phyloP scores from a whole-genome alignment of 305 asterid species.

The Fraxinus sp. region DNA sequence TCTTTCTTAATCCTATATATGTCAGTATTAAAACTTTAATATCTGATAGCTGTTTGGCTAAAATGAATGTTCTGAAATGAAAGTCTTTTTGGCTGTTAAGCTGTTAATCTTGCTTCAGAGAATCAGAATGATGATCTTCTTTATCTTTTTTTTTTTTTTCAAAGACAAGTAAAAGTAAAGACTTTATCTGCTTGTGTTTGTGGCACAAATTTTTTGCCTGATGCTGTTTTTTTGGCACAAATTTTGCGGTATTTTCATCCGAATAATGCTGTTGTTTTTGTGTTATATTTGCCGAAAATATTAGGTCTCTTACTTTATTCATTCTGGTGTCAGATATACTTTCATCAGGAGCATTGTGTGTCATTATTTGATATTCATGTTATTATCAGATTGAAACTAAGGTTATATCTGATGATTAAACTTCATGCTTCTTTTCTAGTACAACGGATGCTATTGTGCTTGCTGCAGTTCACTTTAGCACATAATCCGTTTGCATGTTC shows the following conservation, averaged over 20 bases:
- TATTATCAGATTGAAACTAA: not conserved
- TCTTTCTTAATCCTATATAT: not conserved
- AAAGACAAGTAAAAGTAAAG: not conserved
- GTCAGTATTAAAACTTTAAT: not conserved
- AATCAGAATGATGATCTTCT: not conserved
- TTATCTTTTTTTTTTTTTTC: not conserved
- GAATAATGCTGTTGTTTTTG: too few species aligned
- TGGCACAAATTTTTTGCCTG: not conserved
- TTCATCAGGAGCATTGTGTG: not conserved
- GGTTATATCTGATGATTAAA: not conserved
- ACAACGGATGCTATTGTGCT: not conserved
- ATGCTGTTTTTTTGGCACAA: not conserved
- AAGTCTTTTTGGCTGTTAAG: not conserved
- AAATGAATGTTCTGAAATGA: not conserved
- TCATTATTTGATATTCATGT: not conserved
- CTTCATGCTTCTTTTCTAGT: not conserved
- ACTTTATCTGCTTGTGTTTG: not conserved
- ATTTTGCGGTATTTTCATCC: not conserved
- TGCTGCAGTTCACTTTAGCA: not conserved
- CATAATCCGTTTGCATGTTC: not conserved
- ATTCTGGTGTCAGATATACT: not conserved
- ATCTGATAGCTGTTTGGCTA: not conserved
- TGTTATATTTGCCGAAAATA: not conserved
- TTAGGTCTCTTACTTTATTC: not conserved
- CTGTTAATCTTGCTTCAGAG: not conserved